Percentiles rank a stretch among this genome's conserved stretches.
Conservation (phyloP, 2,329 filamentous ascomycete species). For the Paracoccidioides lutzii region DNA sequence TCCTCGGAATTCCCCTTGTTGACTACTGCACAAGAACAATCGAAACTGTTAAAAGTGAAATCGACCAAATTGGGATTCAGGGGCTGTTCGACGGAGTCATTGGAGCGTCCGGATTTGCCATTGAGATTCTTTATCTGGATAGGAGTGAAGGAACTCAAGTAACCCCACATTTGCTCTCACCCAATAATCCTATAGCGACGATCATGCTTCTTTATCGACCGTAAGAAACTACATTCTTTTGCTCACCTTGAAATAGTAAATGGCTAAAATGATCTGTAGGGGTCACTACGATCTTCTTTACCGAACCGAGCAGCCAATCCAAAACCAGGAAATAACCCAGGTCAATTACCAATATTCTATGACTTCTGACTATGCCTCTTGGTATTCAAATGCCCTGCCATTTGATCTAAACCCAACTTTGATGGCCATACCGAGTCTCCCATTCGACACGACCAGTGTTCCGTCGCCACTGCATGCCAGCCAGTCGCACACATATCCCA, state of each 20-base stretch:
- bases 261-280: constrained; percentile 27
- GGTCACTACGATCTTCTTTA: constrained; percentile 95
- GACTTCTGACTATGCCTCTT: constrained; percentile 26
- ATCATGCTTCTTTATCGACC: constrained; percentile 56
- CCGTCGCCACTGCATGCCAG: constrained; percentile 21
- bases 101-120: constrained; percentile 60
- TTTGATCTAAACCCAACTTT: constrained; percentile 30
- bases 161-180: constrained; percentile 37
- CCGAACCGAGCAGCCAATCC: constrained; percentile 37
- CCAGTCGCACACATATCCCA: constrained; percentile 19
- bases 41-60: constrained; percentile 65
- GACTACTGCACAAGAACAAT: constrained; percentile 59
- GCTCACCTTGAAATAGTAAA: not conserved
- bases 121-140: constrained; percentile 87
- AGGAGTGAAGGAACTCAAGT: constrained; percentile 65
- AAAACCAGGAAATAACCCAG: constrained; percentile 17
- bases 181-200: constrained; percentile 40
- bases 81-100: constrained; percentile 68
- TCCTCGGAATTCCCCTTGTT: constrained; percentile 52
- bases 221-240: constrained; percentile 30
- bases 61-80: constrained; percentile 77
- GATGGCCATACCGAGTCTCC: constrained; percentile 30
- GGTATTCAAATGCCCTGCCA: constrained; percentile 25
- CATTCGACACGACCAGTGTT: constrained; percentile 22
- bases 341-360: constrained; percentile 32